Conservation (phyloP, 257 asterid species). For the Lycium barbarum region DNA sequence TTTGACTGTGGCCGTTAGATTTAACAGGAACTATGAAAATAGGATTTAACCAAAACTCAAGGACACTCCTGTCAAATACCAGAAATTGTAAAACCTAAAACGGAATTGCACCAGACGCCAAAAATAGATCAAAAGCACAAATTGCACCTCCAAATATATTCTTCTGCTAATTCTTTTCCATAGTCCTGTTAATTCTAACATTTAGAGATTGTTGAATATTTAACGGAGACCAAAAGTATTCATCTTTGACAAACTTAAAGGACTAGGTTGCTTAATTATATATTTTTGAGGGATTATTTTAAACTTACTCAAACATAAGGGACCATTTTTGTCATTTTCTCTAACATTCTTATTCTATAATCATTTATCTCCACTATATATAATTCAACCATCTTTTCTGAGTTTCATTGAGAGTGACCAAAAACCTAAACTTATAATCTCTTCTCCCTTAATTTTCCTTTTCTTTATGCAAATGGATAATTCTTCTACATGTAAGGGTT, state of each 20-base stretch:
- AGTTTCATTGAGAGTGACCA: constrained; percentile 30
- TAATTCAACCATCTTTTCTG: constrained; percentile 27
- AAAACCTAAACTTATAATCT: not conserved
- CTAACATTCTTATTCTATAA: constrained; percentile 24
- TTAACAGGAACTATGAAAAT: not conserved
- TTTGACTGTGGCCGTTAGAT: not conserved
- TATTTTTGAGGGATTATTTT: not conserved
- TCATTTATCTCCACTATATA: constrained; percentile 37
- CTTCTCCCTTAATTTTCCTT: not conserved
- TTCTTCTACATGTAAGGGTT: constrained; percentile 25
- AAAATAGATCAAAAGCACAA: not conserved
- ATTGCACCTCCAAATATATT: not conserved
- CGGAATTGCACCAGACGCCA: not conserved
- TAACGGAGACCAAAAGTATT: not conserved
- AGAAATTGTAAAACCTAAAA: not conserved
- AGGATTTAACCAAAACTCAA: not conserved
- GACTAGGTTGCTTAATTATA: not conserved
- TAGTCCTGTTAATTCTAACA: not conserved
- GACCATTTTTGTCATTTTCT: not conserved
- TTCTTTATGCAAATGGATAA: constrained; percentile 31
- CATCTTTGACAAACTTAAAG: not conserved
- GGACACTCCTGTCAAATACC: not conserved
- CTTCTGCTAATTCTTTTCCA: not conserved
- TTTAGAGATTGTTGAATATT: not conserved
- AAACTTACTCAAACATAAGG: not conserved